phyloP scores from a whole-genome alignment of 371 early-diverging fungal genomes.

The Sporodiniella umbellata region DNA sequence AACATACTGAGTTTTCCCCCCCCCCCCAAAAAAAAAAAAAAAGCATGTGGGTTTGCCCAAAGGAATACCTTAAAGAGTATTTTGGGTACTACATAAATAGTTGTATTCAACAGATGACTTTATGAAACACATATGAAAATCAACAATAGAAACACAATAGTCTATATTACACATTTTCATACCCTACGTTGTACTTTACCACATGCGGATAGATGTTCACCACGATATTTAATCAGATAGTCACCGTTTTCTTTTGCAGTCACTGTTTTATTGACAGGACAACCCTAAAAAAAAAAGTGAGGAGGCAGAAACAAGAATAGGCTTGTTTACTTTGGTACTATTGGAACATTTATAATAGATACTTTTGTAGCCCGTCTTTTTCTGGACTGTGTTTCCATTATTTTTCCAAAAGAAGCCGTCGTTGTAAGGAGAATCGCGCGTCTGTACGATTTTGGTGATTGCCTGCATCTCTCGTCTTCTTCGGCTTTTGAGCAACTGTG shows the following conservation, averaged over 20 bases:
- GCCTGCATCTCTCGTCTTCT: slow-evolving; percentile 58
- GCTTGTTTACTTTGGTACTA: slow-evolving; percentile 34
- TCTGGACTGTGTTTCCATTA: slow-evolving; percentile 54
- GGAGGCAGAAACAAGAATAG: background rate
- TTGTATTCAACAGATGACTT: no score
- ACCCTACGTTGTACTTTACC: slow-evolving; percentile 43
- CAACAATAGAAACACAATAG: no score
- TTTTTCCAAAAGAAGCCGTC: slow-evolving; percentile 59
- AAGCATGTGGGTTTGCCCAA: background rate
- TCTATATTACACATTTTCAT: no score
- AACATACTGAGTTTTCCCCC: no score
- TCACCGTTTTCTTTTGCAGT: slow-evolving; percentile 60
- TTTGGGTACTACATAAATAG: no score
- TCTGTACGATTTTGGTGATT: slow-evolving; percentile 54
- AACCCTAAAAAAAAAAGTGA: slow-evolving; percentile 24
- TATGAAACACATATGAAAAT: no score
- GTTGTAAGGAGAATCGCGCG: slow-evolving; percentile 43
- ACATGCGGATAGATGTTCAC: slow-evolving; percentile 59
- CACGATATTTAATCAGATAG: slow-evolving; percentile 62
- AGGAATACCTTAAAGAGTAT: slow-evolving; percentile 12
- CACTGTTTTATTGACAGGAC: slow-evolving; percentile 65
- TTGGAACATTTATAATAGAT: slow-evolving; percentile 55
- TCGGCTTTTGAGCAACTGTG: slow-evolving; percentile 15
- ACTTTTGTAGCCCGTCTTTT: slow-evolving; percentile 55
- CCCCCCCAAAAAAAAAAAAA: background rate